phyloP scores from a whole-genome alignment of 345 rosid genomes.

The Arabis hirsuta region DNA sequence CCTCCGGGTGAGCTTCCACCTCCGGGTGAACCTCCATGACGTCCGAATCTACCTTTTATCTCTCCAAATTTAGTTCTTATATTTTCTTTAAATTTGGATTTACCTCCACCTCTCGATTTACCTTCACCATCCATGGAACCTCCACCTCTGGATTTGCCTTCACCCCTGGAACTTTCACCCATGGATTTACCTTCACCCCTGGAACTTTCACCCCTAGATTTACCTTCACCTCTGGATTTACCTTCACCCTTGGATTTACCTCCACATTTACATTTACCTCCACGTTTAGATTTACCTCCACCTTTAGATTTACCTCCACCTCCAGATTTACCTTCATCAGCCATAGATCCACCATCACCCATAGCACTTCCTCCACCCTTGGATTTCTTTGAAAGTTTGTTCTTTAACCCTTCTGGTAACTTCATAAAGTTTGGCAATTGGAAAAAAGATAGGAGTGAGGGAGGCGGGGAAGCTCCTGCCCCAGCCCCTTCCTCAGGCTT shows the following conservation, averaged over 20 bases:
- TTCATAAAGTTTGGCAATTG: conserved; percentile 5
- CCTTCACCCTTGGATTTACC: background rate
- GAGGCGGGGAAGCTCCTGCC: background rate
- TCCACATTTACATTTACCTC: background rate
- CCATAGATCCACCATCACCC: background rate
- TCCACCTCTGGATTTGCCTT: background rate
- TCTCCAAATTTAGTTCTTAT: too few species aligned
- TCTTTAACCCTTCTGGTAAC: background rate
- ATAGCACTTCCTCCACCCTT: background rate
- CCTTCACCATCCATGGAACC: background rate
- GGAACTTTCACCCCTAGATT: background rate
- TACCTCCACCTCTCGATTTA: background rate
- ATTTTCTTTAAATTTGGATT: background rate
- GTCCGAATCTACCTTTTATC: background rate
- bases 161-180: too few species aligned
- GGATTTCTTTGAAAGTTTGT: too few species aligned
- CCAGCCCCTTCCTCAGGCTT: background rate
- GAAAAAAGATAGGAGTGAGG: background rate
- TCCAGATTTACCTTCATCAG: background rate
- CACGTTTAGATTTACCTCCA: background rate
- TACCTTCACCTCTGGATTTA: background rate
- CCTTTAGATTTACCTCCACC: background rate
- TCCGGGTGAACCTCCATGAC: background rate
- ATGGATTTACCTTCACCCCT: background rate
- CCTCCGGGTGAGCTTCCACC: background rate